phyloP scores from a whole-genome alignment of 2,329 filamentous ascomycete genomes.

The Alternaria ethzedia region DNA sequence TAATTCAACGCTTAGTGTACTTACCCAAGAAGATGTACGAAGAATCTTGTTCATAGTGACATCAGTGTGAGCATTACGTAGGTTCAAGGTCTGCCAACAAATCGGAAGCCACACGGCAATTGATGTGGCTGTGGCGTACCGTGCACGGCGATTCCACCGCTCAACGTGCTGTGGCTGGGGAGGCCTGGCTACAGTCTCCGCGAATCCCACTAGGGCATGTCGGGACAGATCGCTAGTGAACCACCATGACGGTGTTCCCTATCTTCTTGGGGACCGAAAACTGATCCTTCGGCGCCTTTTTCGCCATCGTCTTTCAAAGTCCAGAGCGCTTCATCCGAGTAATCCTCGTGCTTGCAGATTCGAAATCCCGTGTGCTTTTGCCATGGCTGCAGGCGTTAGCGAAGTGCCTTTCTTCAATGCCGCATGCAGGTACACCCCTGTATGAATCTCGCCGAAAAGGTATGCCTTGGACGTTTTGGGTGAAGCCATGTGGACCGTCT shows the following conservation, averaged over 20 bases:
- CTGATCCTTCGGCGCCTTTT: slow-evolving; percentile 18
- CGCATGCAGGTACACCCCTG: slow-evolving; percentile 27
- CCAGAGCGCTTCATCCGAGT: slow-evolving; percentile 11
- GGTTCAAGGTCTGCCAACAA: slow-evolving; percentile 13
- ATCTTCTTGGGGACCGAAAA: slow-evolving; percentile 13
- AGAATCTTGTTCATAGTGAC: slow-evolving; percentile 5
- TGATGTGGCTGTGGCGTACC: slow-evolving; percentile 22
- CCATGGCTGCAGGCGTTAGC: slow-evolving; percentile 27
- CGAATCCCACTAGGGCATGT: neutral
- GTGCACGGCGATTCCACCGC: slow-evolving; percentile 27
- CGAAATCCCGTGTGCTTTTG: slow-evolving; percentile 21
- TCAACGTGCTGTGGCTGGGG: slow-evolving; percentile 21
- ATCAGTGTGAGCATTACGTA: slow-evolving; percentile 7
- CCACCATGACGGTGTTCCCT: slow-evolving; percentile 17
- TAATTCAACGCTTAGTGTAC: slow-evolving; percentile 9
- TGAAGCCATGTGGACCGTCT: slow-evolving; percentile 16
- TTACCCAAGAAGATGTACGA: neutral
- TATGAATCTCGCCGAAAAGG: slow-evolving; percentile 26
- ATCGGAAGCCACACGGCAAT: slow-evolving; percentile 30
- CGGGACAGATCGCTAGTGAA: slow-evolving; percentile 9
- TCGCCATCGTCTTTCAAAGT: slow-evolving; percentile 20
- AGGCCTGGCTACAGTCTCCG: slow-evolving; percentile 13
- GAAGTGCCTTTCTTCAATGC: slow-evolving; percentile 19
- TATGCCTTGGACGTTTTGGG: slow-evolving; percentile 21
- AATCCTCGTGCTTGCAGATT: slow-evolving; percentile 25